phyloP scores from a whole-genome alignment of 345 rosid genomes.

The Populus simonii region DNA sequence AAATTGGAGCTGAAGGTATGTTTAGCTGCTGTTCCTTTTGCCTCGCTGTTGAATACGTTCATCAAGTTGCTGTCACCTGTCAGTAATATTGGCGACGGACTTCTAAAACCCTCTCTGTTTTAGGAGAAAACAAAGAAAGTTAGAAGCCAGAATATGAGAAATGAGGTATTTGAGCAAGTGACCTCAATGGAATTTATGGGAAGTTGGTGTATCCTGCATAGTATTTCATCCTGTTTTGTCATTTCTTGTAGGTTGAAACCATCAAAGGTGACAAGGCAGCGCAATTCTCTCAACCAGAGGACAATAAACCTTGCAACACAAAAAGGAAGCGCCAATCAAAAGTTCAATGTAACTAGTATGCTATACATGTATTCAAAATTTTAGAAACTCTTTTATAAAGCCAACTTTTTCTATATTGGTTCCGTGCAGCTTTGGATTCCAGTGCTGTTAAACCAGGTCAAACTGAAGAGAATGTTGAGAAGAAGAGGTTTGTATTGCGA shows the following conservation, averaged over 20 bases:
- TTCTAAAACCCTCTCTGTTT: background rate
- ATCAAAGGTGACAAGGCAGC: conserved; percentile 17
- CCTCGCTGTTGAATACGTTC: background rate
- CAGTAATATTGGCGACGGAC: conserved; percentile 6
- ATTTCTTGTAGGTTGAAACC: conserved; percentile 34
- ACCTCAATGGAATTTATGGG: background rate
- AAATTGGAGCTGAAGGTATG: conserved; percentile 34
- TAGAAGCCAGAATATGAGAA: conserved; percentile 23
- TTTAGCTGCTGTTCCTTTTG: background rate
- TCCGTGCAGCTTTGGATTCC: conserved; percentile 33
- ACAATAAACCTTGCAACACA: conserved; percentile 27
- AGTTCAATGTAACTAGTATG: conserved; percentile 31
- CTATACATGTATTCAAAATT: background rate
- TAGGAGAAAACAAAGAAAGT: conserved; percentile 33
- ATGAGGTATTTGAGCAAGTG: conserved; percentile 26
- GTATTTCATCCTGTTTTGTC: conserved; percentile 21
- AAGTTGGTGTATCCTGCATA: background rate
- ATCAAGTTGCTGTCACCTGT: background rate
- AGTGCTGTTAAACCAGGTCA: conserved; percentile 23
- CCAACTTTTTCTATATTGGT: conserved; percentile 1
- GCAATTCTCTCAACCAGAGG: conserved; percentile 18
- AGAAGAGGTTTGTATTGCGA: conserved; percentile 36
- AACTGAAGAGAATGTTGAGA: conserved; percentile 25
- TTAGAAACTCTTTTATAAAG: background rate
- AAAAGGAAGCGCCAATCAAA: conserved; percentile 36